phyloP scores from a whole-genome alignment of 345 rosid species.

The Fremontodendron californicum region DNA sequence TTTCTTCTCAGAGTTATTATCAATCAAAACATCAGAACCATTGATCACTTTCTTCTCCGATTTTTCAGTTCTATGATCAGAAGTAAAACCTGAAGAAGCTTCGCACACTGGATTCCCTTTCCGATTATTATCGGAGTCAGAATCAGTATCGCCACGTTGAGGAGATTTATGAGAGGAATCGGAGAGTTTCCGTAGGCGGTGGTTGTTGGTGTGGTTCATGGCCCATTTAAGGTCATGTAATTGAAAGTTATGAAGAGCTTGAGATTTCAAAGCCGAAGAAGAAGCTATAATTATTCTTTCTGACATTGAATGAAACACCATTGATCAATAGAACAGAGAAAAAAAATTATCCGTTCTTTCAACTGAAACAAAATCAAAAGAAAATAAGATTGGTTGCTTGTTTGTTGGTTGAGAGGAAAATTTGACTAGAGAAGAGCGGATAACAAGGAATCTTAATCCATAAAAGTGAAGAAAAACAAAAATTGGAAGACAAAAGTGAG shows the following conservation, averaged over 20 bases:
- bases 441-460: too few relatives aligned
- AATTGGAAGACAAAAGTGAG: too few relatives aligned
- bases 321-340: conserved; percentile 2
- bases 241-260: conserved; percentile 69
- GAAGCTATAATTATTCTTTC: conserved; percentile 30
- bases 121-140: conserved; percentile 31
- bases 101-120: conserved; percentile 18
- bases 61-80: conserved; percentile 25
- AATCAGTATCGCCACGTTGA: conserved; percentile 3
- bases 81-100: conserved; percentile 12
- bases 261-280: conserved; percentile 46
- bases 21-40: conserved; percentile 20
- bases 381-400: too few relatives aligned
- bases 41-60: conserved; percentile 17
- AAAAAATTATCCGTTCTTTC: background rate
- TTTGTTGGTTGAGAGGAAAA: too few relatives aligned
- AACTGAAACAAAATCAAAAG: background rate
- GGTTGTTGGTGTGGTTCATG: conserved; percentile 36
- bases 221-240: conserved; percentile 61
- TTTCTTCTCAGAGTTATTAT: conserved; percentile 31
- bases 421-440: too few relatives aligned
- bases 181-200: conserved; percentile 40
- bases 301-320: conserved; percentile 18
- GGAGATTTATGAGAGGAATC: conserved; percentile 22
- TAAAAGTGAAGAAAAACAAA: too few relatives aligned